Conservation (phyloP, 164 flowering plant genomes). For the Tinospora cordifolia region DNA sequence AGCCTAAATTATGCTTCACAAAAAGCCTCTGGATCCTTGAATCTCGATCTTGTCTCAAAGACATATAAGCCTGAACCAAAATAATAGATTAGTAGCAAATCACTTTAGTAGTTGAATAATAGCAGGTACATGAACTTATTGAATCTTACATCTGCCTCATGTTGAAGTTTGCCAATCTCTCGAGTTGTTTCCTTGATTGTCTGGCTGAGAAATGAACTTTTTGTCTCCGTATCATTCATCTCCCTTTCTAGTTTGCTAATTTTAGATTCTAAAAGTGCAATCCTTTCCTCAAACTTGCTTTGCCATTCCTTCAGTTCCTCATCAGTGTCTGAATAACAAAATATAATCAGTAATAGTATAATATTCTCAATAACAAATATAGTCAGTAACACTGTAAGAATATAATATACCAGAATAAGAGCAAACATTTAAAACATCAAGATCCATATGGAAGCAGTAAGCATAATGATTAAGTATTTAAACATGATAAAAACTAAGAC, state of each 20-base stretch:
- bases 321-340: constrained; percentile 56
- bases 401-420: background rate
- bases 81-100: background rate
- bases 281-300: constrained; percentile 66
- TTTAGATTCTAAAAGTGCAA: constrained; percentile 46
- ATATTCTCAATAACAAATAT: background rate
- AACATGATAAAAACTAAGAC: background rate
- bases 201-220: constrained; percentile 24
- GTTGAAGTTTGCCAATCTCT: constrained; percentile 74
- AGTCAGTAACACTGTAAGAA: background rate
- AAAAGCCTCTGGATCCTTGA: constrained; percentile 46
- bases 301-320: constrained; percentile 91
- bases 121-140: constrained; percentile 5
- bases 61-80: constrained; percentile 46
- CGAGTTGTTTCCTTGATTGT: constrained; percentile 29
- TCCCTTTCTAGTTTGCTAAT: constrained; percentile 65
- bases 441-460: background rate
- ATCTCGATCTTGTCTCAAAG: constrained; percentile 64
- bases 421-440: background rate
- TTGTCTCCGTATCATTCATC: constrained; percentile 43
- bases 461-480: no score
- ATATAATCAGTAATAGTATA: background rate
- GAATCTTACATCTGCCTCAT: constrained; percentile 64
- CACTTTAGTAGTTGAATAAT: background rate
- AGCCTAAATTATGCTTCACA: constrained; percentile 63